Percentiles rank a stretch among this genome's conserved stretches.
phyloP scores from a whole-genome alignment of 1,284 basidiomycete species.

The Grifola frondosa region DNA sequence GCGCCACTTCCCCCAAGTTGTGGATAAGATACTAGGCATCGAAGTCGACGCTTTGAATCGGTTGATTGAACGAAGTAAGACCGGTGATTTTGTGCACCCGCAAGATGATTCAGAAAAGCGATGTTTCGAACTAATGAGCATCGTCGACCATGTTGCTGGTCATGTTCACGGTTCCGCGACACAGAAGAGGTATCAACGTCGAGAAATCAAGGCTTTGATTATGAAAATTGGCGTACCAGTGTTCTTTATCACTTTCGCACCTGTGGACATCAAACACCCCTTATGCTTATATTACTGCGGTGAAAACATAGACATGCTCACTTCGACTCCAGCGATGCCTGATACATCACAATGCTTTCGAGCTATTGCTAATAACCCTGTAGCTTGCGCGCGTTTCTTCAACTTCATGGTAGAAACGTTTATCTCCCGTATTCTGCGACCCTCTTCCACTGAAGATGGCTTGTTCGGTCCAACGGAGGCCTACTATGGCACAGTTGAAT shows the following conservation, averaged over 20 bases:
- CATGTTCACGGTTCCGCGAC: slow-evolving; percentile 1
- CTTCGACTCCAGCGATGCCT: neutral
- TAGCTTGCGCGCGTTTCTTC: slow-evolving; percentile 15
- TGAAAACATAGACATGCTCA: slow-evolving; percentile 4
- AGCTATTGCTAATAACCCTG: slow-evolving; percentile 8
- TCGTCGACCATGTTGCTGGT: neutral
- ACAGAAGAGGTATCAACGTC: neutral
- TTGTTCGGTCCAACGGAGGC: slow-evolving; percentile 2
- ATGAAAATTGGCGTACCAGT: neutral
- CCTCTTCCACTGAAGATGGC: neutral
- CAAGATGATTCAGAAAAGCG: neutral
- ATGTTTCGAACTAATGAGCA: neutral
- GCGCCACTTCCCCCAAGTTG: too few relatives aligned
- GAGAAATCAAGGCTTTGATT: slow-evolving; percentile 1
- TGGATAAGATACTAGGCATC: neutral
- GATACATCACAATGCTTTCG: neutral
- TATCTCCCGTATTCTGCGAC: neutral
- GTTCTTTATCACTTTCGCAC: slow-evolving; percentile 2
- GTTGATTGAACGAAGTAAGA: neutral
- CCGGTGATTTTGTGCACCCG: neutral
- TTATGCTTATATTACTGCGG: slow-evolving; percentile 16
- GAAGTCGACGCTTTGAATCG: neutral
- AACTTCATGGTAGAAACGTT: slow-evolving; percentile 7
- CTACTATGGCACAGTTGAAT: slow-evolving; percentile 13
- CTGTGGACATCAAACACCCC: slow-evolving; percentile 2